phyloP scores from a whole-genome alignment of 2,329 filamentous ascomycete genomes.

The Pseudocercospora eumusae region DNA sequence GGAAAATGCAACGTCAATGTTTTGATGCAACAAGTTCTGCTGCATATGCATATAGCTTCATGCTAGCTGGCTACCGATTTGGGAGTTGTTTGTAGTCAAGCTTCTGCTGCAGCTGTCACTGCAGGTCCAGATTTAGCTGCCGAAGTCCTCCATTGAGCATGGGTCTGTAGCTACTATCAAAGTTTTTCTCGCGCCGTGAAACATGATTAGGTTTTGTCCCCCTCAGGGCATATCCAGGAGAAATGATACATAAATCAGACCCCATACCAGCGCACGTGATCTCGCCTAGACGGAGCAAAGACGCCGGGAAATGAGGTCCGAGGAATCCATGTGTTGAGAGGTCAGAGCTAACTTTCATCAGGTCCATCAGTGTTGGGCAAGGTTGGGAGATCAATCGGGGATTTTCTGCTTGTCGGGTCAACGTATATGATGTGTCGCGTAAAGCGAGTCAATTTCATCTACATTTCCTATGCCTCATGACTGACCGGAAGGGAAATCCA shows the following conservation, averaged over 20 bases:
- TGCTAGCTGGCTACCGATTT: not conserved
- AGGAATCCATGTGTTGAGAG: not conserved
- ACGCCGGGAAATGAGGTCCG: conserved; percentile 1
- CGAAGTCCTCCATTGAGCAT: not conserved
- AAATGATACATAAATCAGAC: no score
- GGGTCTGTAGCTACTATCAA: not conserved
- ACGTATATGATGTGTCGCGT: not conserved
- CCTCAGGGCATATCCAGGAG: not conserved
- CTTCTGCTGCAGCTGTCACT: not conserved
- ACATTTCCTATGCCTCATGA: not conserved
- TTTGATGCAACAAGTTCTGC: not conserved
- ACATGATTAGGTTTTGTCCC: conserved; percentile 3
- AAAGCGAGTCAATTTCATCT: not conserved
- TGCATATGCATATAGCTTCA: not conserved
- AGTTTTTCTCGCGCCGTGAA: not conserved
- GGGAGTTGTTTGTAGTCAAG: not conserved
- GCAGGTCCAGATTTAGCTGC: not conserved
- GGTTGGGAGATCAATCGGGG: not conserved
- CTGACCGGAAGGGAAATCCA: no score
- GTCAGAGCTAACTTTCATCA: not conserved
- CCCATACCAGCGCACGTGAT: not conserved
- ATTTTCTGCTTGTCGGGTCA: not conserved
- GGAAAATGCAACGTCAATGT: not conserved
- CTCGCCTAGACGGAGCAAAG: conserved; percentile 5
- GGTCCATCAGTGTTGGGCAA: not conserved